Evolutionary conservation across 1,284 basidiomycete species (phyloP), one percentile per base, ranked within the genome.

Genomic region (Rhodotorula glutinis): DNA sequence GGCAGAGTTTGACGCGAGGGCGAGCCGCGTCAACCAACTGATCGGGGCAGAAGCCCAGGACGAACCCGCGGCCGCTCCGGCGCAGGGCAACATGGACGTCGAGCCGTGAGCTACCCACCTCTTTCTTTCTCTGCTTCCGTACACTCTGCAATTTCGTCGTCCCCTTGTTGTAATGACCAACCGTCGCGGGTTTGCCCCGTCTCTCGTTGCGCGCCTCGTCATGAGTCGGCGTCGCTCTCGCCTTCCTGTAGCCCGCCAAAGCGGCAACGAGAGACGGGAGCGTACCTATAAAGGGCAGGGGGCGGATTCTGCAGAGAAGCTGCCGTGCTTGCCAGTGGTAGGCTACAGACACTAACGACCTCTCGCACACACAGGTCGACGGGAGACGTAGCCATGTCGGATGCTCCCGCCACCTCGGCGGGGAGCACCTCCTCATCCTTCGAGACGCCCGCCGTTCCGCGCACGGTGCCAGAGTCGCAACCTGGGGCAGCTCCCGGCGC

Each of bases 1-100:
- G 11, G 71, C 76, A 25, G 55, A 66, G 52, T 64, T 62, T 16
- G 60, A 55, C 2, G 46, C 54, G 21, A 40, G 65, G 27, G 65
- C 64, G 1, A 52, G 57, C 16, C 55, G 63, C 46, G 66, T 77
- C 53, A 77, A 77, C 63, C 68, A 73, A 61, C 62, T 77, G 33
- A 77, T 77, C 40, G 75, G 74, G 3, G 72, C 63, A 11, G 65
- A 63, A 10, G 65, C 57, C 4, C 57, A 57, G 21, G 62, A 62
- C 40, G 68, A 65, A 14, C 51, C 53, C 57, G 41, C 43, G 55
- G 40, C 46, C 29, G 46, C 53, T 49, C 56, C 66, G 49, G 57
- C 59, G 27, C 40, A 41, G 53, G 60, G 66, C 40, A 53, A 47
- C 25, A 70, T 74, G 73, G 66, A 70, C 29, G 62, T 72, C 53